Percentiles rank a stretch among this genome's conserved stretches.
Evolutionary conservation across 805 yeast genomes (phyloP).

Genomic region (Teunomyces funiuensis): DNA sequence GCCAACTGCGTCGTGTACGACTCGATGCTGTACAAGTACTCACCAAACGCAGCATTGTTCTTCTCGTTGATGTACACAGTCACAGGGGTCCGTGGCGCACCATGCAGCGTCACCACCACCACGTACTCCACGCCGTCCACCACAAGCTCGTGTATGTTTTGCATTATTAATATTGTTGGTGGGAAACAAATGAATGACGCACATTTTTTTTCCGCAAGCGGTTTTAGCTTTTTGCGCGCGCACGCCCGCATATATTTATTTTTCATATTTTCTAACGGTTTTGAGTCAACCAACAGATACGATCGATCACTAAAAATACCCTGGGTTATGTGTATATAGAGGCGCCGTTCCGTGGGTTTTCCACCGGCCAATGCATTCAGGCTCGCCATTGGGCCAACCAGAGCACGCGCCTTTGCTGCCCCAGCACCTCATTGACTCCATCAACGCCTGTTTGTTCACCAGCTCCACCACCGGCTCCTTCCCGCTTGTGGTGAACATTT

Average conservation of each 20-base stretch:
- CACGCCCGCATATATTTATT: not conserved
- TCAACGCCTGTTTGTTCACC: constrained; percentile 11
- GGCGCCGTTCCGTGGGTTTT: not conserved
- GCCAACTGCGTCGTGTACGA: constrained; percentile 19
- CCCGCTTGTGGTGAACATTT: constrained; percentile 7
- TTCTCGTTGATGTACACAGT: constrained; percentile 30
- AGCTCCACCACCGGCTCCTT: constrained; percentile 4
- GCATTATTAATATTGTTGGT: constrained; percentile 11
- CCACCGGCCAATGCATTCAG: not conserved
- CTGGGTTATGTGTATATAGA: not conserved
- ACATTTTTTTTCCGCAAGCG: not conserved
- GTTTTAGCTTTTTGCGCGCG: not conserved
- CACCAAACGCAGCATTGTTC: constrained; percentile 22
- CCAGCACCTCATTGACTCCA: constrained; percentile 5
- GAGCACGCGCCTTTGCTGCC: not conserved
- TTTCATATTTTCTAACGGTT: too few relatives aligned
- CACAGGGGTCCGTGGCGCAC: constrained; percentile 20
- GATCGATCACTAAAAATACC: constrained; percentile 3
- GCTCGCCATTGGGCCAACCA: not conserved
- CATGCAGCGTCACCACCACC: constrained; percentile 13
- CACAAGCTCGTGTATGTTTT: constrained; percentile 6
- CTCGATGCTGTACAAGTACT: constrained; percentile 31
- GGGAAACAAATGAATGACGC: too few relatives aligned
- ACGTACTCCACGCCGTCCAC: constrained; percentile 14
- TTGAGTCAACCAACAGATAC: constrained; percentile 1